Conservation (phyloP, 164 flowering plant genomes). For the Sedum album region DNA sequence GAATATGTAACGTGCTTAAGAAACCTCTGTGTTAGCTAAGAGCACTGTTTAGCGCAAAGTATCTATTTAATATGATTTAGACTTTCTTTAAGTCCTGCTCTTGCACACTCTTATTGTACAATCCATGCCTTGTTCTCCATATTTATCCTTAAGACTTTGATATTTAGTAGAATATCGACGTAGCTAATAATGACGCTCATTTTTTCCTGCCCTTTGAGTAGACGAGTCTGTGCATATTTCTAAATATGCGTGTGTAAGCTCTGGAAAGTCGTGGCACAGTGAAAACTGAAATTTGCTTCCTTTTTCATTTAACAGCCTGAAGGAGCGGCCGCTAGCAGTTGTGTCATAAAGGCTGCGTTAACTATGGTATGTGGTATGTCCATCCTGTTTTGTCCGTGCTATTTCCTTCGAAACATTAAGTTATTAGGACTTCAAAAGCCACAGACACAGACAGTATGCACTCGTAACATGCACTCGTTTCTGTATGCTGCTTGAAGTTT, state of each 20-base stretch:
- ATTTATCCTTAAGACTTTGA: not conserved
- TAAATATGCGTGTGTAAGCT: not conserved
- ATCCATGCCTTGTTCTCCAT: not conserved
- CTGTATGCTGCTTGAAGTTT: not conserved
- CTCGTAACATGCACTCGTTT: no score
- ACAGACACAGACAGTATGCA: not conserved
- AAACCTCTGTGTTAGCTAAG: not conserved
- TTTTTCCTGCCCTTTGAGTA: not conserved
- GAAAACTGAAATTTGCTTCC: constrained; percentile 9
- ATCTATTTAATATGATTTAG: no score
- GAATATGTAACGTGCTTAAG: not conserved
- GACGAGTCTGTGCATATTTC: not conserved
- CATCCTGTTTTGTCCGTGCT: not conserved
- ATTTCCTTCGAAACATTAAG: not conserved
- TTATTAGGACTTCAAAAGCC: not conserved
- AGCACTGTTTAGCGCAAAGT: not conserved
- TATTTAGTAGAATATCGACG: not conserved
- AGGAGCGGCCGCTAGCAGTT: constrained; percentile 82
- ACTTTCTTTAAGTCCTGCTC: no score
- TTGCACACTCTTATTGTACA: not conserved
- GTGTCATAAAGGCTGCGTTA: constrained; percentile 82
- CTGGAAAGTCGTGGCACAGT: not conserved
- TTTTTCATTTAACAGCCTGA: constrained; percentile 63
- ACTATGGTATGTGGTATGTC: constrained; percentile 59
- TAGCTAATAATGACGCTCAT: not conserved